Evolutionary conservation across 2,329 filamentous ascomycete species (phyloP), one percentile per base, ranked within the genome.

Genomic region (Rhinocladiella mackenziei): DNA sequence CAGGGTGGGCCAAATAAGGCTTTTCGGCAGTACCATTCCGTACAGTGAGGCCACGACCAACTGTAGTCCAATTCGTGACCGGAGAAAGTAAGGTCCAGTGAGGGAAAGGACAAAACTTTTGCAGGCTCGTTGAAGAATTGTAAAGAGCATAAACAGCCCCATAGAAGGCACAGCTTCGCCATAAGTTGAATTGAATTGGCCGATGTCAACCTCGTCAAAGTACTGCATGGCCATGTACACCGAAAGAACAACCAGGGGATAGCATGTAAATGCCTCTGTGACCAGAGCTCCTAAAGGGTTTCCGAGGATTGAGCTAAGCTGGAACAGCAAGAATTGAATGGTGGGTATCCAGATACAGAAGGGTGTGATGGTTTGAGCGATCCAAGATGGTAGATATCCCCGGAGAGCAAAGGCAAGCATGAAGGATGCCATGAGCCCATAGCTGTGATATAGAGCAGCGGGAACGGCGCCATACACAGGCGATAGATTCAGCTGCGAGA

Each of bases 381-480:
- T 76, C 63, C 62, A 72, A 63, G 60, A 76, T 26, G 60, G 72
- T 66, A 64, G 80, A 6, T 69, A 61, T 19, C 71, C 65, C 41
- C 65, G 68, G 26, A 86, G 60, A 6, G 85, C 75, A 77, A 86
- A 86, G 23, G 87, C 88, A 11, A 81, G 64, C 50, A 89, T 82
- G 49, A 81, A 79, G 19, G 79, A 81, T 3, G 77, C 69, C 56
- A 80, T 80, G 51, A 88, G 70, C 48, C 81, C 74, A 60, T 77
- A 76, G 39, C 74, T 68, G 62, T 96, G 91, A 63, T 83, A 84
- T 54, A 83, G 72, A 1, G 78, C 76, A 1, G 88, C 74, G 1
- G 91, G 86, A 26, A 94, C 86, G 11, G 83, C 81, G 39, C 92
- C 92, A 65, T 94, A 97, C 8, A 94, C 84, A 2, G 92, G 92